phyloP scores from a whole-genome alignment of 2,329 filamentous ascomycete species.

The Scedosporium apiospermum region DNA sequence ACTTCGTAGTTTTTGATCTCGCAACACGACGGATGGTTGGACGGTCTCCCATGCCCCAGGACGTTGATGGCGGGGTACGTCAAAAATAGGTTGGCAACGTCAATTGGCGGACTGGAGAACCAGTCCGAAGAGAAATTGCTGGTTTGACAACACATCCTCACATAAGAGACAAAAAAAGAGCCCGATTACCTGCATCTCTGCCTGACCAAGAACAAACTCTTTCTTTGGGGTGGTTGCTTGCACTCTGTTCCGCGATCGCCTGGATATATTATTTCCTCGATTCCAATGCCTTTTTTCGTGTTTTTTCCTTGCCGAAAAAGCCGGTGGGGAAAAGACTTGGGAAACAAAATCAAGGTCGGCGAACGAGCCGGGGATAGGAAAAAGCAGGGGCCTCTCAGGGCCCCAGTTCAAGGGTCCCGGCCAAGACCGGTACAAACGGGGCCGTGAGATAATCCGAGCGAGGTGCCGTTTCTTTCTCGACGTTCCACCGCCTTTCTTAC shows the following conservation, averaged over 20 bases:
- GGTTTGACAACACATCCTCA: conserved; percentile 8
- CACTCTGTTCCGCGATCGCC: not conserved
- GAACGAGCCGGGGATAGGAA: not conserved
- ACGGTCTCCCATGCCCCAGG: not conserved
- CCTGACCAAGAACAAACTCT: conserved; percentile 2
- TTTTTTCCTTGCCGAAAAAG: not conserved
- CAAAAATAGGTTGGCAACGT: not conserved
- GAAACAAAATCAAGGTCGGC: not conserved
- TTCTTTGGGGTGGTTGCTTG: not conserved
- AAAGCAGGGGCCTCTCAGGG: not conserved
- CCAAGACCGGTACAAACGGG: not conserved
- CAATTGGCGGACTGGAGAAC: conserved; percentile 1
- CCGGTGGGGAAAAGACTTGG: not conserved
- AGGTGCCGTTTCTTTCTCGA: not conserved
- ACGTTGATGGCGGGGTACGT: not conserved
- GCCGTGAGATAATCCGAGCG: not conserved
- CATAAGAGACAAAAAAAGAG: conserved; percentile 8
- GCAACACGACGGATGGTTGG: not conserved
- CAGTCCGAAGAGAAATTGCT: not conserved
- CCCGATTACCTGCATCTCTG: conserved; percentile 9
- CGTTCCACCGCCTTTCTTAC: not conserved
- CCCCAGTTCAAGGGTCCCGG: not conserved
- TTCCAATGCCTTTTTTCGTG: not conserved
- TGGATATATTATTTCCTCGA: not conserved
- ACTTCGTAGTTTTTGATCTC: no score